Evolutionary conservation across 2,329 filamentous ascomycete species (phyloP), one percentile per base, ranked within the genome.

Genomic region (Penicillium griseofulvum): DNA sequence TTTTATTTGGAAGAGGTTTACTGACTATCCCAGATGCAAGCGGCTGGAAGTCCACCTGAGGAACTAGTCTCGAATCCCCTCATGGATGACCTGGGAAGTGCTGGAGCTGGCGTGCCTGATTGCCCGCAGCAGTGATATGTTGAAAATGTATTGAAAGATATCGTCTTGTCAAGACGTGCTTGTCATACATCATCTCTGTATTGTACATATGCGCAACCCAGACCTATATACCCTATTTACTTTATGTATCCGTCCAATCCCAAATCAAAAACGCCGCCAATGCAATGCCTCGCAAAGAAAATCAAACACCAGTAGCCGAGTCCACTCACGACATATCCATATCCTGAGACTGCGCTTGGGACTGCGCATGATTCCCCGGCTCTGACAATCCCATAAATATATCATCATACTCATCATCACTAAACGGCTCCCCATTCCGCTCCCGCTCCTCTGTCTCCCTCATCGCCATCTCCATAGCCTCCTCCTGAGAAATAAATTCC

Each of bases 11-110:
- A n/a, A 17, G 12, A 39, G 14, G 24, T 42, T 43, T 53, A 49
- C 53, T 68, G 28, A 64, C 59, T 34, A 38, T 31, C 52, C 55
- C 68, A 97, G 93, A 99, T 99, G 94, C 94, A 99, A 92, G 87
- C 87, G 49, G 88, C 89, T 58, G 94, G 94, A 10, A 91, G 90
- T 19, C 94, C 94, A 42, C 94, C 94, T 0, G 82, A 90, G 36
- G 94, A 97, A 72, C 79, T 99, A 17, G 89, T 99, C 16, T 67
- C 73, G 17, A 76, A 75, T 43, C 76, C 76, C 6, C 69, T 76
- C 36, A 67, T 73, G 54, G 93, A 92, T 53, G 91, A 96, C 70
- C 88, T 96, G 84, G 86, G 87, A 52, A 88, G 89, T 34, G 52
- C 46, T 31, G 71, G 82, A 8, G 75, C 76, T 36, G 81, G 81